Evolutionary conservation across 2,329 filamentous ascomycete genomes (phyloP), one percentile per base, ranked within the genome.

Genomic region (Aspergillus sp.): DNA sequence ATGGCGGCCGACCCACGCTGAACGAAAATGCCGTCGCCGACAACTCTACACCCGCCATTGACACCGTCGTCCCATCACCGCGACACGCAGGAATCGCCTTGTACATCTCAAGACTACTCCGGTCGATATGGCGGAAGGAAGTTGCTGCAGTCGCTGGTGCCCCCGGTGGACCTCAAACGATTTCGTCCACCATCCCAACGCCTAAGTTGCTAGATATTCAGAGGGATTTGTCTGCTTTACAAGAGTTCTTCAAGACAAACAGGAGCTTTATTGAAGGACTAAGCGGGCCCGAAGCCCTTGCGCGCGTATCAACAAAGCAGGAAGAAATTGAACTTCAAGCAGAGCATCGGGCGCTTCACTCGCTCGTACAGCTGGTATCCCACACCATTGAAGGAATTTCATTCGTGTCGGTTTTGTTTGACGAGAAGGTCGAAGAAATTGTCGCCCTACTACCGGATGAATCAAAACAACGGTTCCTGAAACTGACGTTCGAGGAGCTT

Each of bases 321-420:
- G 95, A 97, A 67, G 93, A 98, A 73, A 85, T 96, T 48, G 91
- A 93, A 1, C 81, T 96, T 20, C 93, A 97, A 73, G 93, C 91
- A 13, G 95, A 99, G 74, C 93, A 99, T 71, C 90, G 96, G 66
- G 93, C 93, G 11, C 83, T 99, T 63, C 89, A 95, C 69, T 91
- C 91, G 2, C 79, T 99, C 49, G 86, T 96, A 61, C 87, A 89
- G 63, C 81, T 99, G 22, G 91, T 97, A 73, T 88, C 89, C 54
- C 91, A 91, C 72, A 95, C 97, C 40, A 93, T 95, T 7, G 95
- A 99, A 73, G 95, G 95, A 4, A 96, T 99, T 51, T 96, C 93
- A 0, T 99, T 99, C 67, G 91, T 97, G 4, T 82, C 93, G 20
- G 95, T 97, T 70, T 82, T 99, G 1, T 98, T 98, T 60, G 93